Base-by-base conservation (phyloP, 225 moss, liverwort and hornwort genomes). In the Climacium dendroides region DNA sequence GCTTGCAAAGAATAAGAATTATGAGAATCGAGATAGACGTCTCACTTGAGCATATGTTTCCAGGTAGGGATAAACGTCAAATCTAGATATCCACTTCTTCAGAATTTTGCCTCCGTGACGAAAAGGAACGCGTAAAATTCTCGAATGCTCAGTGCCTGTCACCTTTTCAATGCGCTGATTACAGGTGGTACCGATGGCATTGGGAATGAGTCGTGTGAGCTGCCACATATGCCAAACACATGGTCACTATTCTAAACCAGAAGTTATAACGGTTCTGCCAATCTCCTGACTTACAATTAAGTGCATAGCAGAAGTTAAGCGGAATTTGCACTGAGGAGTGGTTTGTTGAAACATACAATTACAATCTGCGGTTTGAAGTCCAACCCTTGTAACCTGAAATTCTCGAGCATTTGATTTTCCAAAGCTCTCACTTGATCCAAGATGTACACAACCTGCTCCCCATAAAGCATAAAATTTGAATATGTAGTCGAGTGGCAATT, bases 341-440 rank as follows among this genome's bases (percentile, higher is more conserved):
- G 30, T 25, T 78, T 32, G 43, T 54, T 69, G 67, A 92, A 63
- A 75, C 91, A 89, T 91, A 96, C 97, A 83, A 97, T 92, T 61
- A 97, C 57, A 83, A 97, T 94, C 84, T 89, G 89, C 25, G 97
- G 97, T 83, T 89, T 89, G 63, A 95, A 91, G 83, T 95, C 91
- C 77, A 97, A 79, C 52, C 97, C 97, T 90, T 97, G 96, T 37
- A 90, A 87, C 78, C 90, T 78, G 37, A 94, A 85, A 86, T 94
- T 97, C 62, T 92, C 89, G n/a, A 96, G 89, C 97, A 96, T 96
- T 76, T 96, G 91, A 53, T 78, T 88, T 73, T 97, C 97, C 85
- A 97, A 74, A 82, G 97, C 95, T 88, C 95, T 94, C 81, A 97
- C 97, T 95, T 97, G 97, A 89, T 97, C 97, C 91, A 97, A 90